Percentiles rank a stretch among this genome's conserved stretches.
Conservation (phyloP, 805 yeast genomes). For the Ogataea ramenticola region DNA sequence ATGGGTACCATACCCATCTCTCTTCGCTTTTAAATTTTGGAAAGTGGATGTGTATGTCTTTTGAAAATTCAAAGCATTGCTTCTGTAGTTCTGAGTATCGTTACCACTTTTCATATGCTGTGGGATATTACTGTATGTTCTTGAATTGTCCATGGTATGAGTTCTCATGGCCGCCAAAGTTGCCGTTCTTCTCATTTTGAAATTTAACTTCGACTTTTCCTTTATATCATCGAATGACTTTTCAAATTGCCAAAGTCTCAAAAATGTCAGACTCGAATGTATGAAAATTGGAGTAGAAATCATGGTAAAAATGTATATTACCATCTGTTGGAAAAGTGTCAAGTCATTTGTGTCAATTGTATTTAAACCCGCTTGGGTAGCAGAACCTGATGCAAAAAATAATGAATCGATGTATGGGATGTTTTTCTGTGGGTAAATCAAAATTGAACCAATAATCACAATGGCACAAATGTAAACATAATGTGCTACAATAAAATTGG, state of each 20-base stretch:
- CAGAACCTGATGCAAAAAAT: slow-evolving; percentile 67
- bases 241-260: slow-evolving; percentile 86
- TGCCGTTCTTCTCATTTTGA: slow-evolving; percentile 74
- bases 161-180: slow-evolving; percentile 49
- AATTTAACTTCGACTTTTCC: slow-evolving; percentile 67
- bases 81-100: background rate
- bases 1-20: slow-evolving; percentile 16
- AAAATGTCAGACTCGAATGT: slow-evolving; percentile 67
- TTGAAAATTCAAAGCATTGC: background rate
- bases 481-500: slow-evolving; percentile 58
- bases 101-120: background rate
- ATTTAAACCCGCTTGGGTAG: slow-evolving; percentile 90
- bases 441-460: slow-evolving; percentile 61
- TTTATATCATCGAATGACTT: slow-evolving; percentile 79
- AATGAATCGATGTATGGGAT: slow-evolving; percentile 68
- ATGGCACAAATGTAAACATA: slow-evolving; percentile 60
- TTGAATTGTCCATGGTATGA: slow-evolving; percentile 19
- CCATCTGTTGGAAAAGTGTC: slow-evolving; percentile 72
- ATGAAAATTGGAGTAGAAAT: slow-evolving; percentile 84
- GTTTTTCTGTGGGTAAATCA: slow-evolving; percentile 70
- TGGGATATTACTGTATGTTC: slow-evolving; percentile 3
- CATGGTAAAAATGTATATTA: slow-evolving; percentile 53
- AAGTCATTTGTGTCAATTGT: slow-evolving; percentile 63
- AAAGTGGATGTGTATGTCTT: background rate
- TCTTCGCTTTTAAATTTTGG: background rate